These are phyloP conservation scores for Triticum monococcum DNA, from an alignment of 176 grass and related monocot genomes.

Conservation along the genomic window DNA sequence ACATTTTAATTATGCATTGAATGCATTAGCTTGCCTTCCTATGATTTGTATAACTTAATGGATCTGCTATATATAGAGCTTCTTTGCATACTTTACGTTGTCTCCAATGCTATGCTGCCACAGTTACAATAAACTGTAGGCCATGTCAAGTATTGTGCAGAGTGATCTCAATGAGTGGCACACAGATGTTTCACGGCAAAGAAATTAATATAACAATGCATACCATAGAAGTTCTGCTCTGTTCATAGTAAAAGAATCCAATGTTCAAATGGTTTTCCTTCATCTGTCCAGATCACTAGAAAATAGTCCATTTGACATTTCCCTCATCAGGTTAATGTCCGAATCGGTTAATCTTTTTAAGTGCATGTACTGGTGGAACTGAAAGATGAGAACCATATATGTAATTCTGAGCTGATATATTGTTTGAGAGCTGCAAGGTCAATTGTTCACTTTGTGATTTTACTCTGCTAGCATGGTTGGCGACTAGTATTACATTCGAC, in stretches of 20 bases:
- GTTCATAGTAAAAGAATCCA: not conserved
- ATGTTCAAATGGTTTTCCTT: not conserved
- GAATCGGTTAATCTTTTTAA: not conserved
- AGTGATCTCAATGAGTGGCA: not conserved
- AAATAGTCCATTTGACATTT: not conserved
- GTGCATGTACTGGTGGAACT: conserved; percentile 17
- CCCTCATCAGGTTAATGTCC: not conserved
- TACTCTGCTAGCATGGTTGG: conserved; percentile 13
- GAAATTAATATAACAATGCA: not conserved
- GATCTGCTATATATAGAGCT: not conserved
- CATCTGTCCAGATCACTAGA: not conserved
- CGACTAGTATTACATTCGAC: not conserved
- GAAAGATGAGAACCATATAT: conserved; percentile 13
- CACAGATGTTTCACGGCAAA: not conserved
- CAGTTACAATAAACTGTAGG: not conserved
- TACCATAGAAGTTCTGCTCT: not conserved
- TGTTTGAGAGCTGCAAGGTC: conserved; percentile 12
- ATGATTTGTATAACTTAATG: not conserved
- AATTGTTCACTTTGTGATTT: not conserved
- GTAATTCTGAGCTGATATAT: conserved; percentile 16
- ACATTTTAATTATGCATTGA: conserved; percentile 23
- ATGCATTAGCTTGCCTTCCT: not conserved
- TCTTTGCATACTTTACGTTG: conserved; percentile 16
- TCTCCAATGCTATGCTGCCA: not conserved
- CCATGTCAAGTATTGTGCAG: not conserved